A percentile compares a stretch with the other conserved stretches of the same genome.
Conservation (phyloP, 768 basidiomycete genomes). For the Termitomyces eurrhizus region DNA sequence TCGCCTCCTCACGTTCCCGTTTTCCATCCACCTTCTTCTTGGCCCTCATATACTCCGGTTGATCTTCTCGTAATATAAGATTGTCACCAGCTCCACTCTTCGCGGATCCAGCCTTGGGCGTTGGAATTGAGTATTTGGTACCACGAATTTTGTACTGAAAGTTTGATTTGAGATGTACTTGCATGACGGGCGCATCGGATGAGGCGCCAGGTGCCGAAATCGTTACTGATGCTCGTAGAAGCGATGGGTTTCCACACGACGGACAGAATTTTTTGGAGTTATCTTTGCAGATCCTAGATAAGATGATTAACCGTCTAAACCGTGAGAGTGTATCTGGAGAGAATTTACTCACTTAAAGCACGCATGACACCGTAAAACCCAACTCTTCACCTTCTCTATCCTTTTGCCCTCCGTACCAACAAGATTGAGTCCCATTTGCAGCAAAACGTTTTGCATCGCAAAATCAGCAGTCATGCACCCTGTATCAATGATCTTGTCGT, state of each 20-base stretch:
- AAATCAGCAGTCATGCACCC: constrained; percentile 99
- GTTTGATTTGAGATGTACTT: constrained; percentile 92
- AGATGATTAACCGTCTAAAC: not conserved
- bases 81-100: constrained; percentile 81
- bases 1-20: constrained; percentile 73
- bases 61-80: constrained; percentile 90
- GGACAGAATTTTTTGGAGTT: constrained; percentile 94
- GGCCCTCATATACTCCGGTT: constrained; percentile 80
- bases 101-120: constrained; percentile 84
- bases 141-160: constrained; percentile 93
- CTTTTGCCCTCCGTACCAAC: constrained; percentile 88
- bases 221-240: constrained; percentile 89
- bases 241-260: constrained; percentile 90
- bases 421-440: constrained; percentile 91
- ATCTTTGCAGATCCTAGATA: constrained; percentile 88
- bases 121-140: constrained; percentile 88
- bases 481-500: constrained; percentile 45
- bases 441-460: constrained; percentile 96
- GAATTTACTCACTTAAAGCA: constrained; percentile 87
- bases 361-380: constrained; percentile 95
- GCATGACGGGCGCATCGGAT: constrained; percentile 62
- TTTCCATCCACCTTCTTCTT: constrained; percentile 73
- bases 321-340: not conserved
- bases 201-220: constrained; percentile 62
- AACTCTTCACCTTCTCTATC: constrained; percentile 89